A percentile compares a stretch with the other conserved stretches of the same genome.
Conservation (phyloP, 164 flowering plant genomes). For the Vitis rotundifolia region DNA sequence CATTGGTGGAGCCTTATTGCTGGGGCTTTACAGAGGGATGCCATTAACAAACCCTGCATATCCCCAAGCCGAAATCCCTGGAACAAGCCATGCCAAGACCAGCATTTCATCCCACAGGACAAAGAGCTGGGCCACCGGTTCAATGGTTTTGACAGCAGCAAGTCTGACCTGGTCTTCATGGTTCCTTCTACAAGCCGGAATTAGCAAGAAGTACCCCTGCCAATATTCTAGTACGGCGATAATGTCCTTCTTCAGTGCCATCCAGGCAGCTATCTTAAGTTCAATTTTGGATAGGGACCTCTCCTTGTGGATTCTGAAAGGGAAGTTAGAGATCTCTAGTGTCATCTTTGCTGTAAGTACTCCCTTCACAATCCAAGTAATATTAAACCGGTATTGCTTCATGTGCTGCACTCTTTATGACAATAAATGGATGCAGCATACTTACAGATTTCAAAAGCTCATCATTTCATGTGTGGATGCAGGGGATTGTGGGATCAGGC, state of each 20-base stretch:
- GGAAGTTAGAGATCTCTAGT: conserved; percentile 40
- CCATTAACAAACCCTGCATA: conserved; percentile 29
- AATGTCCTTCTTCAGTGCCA: conserved; percentile 47
- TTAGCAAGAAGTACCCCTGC: conserved; percentile 50
- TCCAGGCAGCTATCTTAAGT: conserved; percentile 51
- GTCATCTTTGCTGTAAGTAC: conserved; percentile 59
- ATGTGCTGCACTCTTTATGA: too few relatives aligned
- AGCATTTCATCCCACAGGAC: conserved; percentile 9
- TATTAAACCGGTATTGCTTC: background rate
- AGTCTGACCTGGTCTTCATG: conserved; percentile 64
- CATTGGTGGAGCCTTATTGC: conserved; percentile 52
- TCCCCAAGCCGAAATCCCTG: conserved; percentile 2
- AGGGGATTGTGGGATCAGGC: conserved; percentile 64
- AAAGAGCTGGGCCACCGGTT: conserved; percentile 50
- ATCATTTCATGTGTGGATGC: background rate
- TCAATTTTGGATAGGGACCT: conserved; percentile 30
- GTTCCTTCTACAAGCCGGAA: conserved; percentile 66
- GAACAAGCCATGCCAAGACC: background rate
- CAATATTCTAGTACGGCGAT: conserved; percentile 63
- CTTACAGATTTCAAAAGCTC: background rate
- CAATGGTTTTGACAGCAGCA: conserved; percentile 41
- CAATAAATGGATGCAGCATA: too few relatives aligned
- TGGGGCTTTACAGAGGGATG: conserved; percentile 63
- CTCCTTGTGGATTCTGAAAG: conserved; percentile 50
- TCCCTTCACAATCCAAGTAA: background rate